Percentiles rank a stretch among this genome's conserved stretches.
phyloP scores from a whole-genome alignment of 2,329 filamentous ascomycete genomes.

The Aspergillus sojae region DNA sequence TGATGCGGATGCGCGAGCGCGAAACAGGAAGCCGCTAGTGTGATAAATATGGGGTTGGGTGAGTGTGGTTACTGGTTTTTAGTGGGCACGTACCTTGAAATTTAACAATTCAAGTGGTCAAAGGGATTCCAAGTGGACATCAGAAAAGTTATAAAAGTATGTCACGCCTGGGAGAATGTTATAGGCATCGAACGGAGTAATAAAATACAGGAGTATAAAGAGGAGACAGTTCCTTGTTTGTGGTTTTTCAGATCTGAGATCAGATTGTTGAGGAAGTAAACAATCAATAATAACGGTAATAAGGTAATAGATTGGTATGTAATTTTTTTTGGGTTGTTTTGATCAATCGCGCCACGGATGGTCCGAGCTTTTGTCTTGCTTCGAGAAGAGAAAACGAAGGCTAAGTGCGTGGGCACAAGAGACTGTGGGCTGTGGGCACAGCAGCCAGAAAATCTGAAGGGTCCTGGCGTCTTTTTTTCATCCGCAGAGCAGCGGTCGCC shows the following conservation, averaged over 20 bases:
- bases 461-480: conserved; percentile 17
- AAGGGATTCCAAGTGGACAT: background rate
- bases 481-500: conserved; percentile 28
- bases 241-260: background rate
- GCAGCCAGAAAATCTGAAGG: conserved; percentile 19
- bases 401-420: conserved; percentile 23
- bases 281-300: conserved; percentile 3
- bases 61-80: background rate
- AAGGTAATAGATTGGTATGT: background rate
- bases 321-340: conserved; percentile 5
- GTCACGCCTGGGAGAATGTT: background rate
- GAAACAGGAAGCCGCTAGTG: conserved; percentile 7
- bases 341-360: conserved; percentile 19
- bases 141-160: background rate
- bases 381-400: conserved; percentile 5
- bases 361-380: conserved; percentile 17
- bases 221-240: background rate
- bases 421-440: conserved; percentile 16
- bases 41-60: conserved; percentile 16
- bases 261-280: background rate
- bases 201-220: background rate
- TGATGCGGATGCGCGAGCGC: conserved; percentile 14
- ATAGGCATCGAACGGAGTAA: background rate
- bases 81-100: background rate
- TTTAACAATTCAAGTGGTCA: background rate